A percentile compares a stretch with the other conserved stretches of the same genome.
These are phyloP conservation scores for Fraxinus greggii DNA, from an alignment of 305 asterid genomes.

Conservation along the genomic window DNA sequence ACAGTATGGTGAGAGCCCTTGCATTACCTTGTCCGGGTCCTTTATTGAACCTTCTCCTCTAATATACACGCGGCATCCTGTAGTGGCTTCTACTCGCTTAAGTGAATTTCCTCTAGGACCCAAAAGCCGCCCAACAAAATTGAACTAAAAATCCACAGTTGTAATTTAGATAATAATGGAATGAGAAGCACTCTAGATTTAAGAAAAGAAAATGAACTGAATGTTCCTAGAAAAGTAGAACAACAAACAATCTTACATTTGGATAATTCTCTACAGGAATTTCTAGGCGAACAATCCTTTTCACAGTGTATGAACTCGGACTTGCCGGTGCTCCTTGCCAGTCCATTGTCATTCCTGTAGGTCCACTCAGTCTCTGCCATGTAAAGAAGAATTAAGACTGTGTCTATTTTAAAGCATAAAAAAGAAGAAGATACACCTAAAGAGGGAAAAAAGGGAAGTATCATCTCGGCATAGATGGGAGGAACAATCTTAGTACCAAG, in stretches of 20 bases:
- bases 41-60: conserved; percentile 96
- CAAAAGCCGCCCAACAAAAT: conserved; percentile 94
- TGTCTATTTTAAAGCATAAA: not conserved
- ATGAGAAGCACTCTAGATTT: not conserved
- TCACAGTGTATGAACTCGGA: conserved; percentile 86
- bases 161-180: conserved; percentile 18
- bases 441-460: not conserved
- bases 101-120: conserved; percentile 96
- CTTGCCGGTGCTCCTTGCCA: conserved; percentile 99
- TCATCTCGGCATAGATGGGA: not conserved
- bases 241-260: conserved; percentile 47
- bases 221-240: conserved; percentile 2
- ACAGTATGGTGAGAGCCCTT: not conserved
- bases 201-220: not conserved
- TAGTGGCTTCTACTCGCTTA: conserved; percentile 90
- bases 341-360: conserved; percentile 92
- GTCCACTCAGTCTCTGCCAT: conserved; percentile 75
- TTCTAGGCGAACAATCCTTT: conserved; percentile 82
- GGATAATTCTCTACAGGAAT: conserved; percentile 92
- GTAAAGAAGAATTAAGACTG: not conserved
- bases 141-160: conserved; percentile 57
- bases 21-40: conserved; percentile 85
- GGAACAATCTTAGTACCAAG: not conserved
- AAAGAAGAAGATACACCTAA: not conserved
- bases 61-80: conserved; percentile 96